Evolutionary conservation across 2,329 filamentous ascomycete species (phyloP).

Genomic region (Botrytis tulipae): DNA sequence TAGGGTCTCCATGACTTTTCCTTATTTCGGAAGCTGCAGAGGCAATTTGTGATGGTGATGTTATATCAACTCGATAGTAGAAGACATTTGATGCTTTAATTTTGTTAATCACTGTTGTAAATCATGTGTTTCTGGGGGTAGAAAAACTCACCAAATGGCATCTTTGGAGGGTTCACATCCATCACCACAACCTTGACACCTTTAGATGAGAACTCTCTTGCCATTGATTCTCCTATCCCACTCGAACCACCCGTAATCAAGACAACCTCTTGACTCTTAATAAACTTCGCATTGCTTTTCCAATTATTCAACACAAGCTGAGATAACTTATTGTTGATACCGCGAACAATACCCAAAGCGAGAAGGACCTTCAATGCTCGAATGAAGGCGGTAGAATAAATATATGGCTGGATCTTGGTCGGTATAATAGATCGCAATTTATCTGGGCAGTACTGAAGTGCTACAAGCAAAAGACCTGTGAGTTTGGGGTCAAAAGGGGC

Average conservation of each 20-base stretch:
- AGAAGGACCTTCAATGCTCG: slow-evolving; percentile 41
- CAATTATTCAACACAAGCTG: slow-evolving; percentile 50
- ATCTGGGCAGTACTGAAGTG: slow-evolving; percentile 32
- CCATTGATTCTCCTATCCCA: slow-evolving; percentile 60
- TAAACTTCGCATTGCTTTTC: slow-evolving; percentile 51
- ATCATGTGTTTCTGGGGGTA: slow-evolving; percentile 1
- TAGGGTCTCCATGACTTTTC: slow-evolving; percentile 58
- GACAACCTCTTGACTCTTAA: slow-evolving; percentile 66
- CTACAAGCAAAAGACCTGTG: slow-evolving; percentile 30
- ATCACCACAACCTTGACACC: slow-evolving; percentile 68
- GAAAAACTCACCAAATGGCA: slow-evolving; percentile 26
- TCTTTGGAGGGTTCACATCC: slow-evolving; percentile 59
- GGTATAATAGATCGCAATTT: slow-evolving; percentile 30
- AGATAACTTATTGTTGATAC: slow-evolving; percentile 52
- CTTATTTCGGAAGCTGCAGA: slow-evolving; percentile 53
- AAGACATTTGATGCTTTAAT: slow-evolving; percentile 51
- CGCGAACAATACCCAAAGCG: slow-evolving; percentile 49
- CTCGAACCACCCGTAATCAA: slow-evolving; percentile 73
- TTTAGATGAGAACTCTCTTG: slow-evolving; percentile 58
- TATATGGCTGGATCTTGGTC: slow-evolving; percentile 20
- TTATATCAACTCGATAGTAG: slow-evolving; percentile 68
- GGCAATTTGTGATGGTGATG: slow-evolving; percentile 53
- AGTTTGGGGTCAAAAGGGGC: slow-evolving; percentile 24
- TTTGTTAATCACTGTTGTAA: slow-evolving; percentile 7
- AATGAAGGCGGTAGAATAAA: slow-evolving; percentile 28